These are phyloP conservation scores for Leccinum barrowsii DNA, from an alignment of 768 basidiomycete species.

Conservation along the genomic window DNA sequence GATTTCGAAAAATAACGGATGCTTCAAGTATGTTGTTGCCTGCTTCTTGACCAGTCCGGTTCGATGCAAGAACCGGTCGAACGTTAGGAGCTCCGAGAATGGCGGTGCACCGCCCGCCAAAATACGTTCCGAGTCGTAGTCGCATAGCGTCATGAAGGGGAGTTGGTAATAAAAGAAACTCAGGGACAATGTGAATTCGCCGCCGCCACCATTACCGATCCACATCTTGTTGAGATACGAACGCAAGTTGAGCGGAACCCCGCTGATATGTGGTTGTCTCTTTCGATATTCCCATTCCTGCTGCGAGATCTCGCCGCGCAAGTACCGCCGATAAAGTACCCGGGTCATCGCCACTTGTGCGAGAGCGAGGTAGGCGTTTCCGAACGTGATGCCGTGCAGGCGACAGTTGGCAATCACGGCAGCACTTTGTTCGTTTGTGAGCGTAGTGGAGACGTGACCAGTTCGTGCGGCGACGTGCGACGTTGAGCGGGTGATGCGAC, in stretches of 20 bases:
- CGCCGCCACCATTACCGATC: slow-evolving; percentile 41
- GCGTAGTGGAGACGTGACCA: slow-evolving; percentile 16
- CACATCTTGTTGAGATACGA: slow-evolving; percentile 46
- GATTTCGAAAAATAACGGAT: slow-evolving; percentile 49
- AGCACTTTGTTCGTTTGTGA: slow-evolving; percentile 31
- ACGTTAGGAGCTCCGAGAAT: slow-evolving; percentile 40
- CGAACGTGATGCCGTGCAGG: slow-evolving; percentile 44
- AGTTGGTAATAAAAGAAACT: slow-evolving; percentile 43
- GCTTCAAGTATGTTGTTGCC: slow-evolving; percentile 29
- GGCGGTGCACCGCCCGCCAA: slow-evolving; percentile 33
- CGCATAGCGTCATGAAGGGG: slow-evolving; percentile 45
- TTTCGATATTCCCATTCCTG: slow-evolving; percentile 53
- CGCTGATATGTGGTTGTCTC: slow-evolving; percentile 46
- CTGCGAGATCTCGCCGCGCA: slow-evolving; percentile 45
- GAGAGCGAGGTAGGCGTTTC: slow-evolving; percentile 46
- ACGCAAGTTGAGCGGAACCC: slow-evolving; percentile 49
- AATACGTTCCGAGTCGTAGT: not conserved
- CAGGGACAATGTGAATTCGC: slow-evolving; percentile 41
- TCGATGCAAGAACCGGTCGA: slow-evolving; percentile 43
- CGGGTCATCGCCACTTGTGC: slow-evolving; percentile 53
- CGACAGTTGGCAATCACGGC: slow-evolving; percentile 39
- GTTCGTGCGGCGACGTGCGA: slow-evolving; percentile 36
- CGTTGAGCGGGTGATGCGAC: slow-evolving; percentile 36
- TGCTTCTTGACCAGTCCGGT: slow-evolving; percentile 37
- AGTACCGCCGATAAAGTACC: slow-evolving; percentile 44